These are phyloP conservation scores for Hortaea sp. DNA, from an alignment of 2,329 filamentous ascomycete species.

Conservation along the genomic window DNA sequence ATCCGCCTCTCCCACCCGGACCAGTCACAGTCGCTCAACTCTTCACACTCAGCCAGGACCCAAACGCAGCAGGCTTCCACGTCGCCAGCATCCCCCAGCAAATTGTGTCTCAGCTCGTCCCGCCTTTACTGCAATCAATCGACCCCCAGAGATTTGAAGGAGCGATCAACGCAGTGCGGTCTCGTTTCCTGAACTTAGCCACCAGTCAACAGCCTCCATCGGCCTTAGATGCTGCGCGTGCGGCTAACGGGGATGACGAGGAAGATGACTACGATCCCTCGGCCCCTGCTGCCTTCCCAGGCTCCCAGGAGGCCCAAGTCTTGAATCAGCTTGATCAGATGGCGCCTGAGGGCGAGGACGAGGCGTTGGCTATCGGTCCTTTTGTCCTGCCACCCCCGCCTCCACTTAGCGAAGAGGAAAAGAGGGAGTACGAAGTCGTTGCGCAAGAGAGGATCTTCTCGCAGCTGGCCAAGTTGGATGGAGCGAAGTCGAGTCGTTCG, in stretches of 20 bases:
- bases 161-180: constrained; percentile 54
- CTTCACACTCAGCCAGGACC: constrained; percentile 73
- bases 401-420: constrained; percentile 59
- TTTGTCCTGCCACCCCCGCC: constrained; percentile 74
- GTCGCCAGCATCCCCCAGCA: constrained; percentile 67
- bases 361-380: constrained; percentile 49
- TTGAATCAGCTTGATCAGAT: constrained; percentile 65
- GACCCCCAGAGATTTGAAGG: constrained; percentile 59
- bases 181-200: constrained; percentile 31
- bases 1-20: constrained; percentile 64
- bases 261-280: constrained; percentile 93
- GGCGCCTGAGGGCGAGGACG: constrained; percentile 37
- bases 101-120: constrained; percentile 69
- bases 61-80: constrained; percentile 67
- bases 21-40: constrained; percentile 72
- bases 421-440: constrained; percentile 62
- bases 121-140: constrained; percentile 64
- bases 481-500: constrained; percentile 39
- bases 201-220: constrained; percentile 18
- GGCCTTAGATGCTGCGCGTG: constrained; percentile 21
- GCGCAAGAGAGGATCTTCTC: constrained; percentile 69
- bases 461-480: constrained; percentile 63
- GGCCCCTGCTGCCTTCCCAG: constrained; percentile 53
- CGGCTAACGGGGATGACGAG: constrained; percentile 44
- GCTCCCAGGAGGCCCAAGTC: constrained; percentile 59